Evolutionary conservation across 805 yeast species (phyloP).

Genomic region (Barnettozyma populi): DNA sequence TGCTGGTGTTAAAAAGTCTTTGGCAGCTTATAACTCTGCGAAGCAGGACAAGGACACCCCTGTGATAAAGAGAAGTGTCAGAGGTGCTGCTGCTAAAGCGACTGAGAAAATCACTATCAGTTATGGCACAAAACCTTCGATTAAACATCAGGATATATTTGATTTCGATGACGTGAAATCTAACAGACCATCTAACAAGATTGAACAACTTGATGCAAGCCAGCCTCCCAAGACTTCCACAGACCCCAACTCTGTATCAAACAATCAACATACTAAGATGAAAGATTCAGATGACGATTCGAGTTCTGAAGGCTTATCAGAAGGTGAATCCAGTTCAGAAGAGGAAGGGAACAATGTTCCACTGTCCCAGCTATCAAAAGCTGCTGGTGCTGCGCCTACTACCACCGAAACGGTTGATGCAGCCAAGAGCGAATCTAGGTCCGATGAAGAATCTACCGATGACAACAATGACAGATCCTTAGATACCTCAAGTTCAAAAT

Average conservation of each 20-base stretch:
- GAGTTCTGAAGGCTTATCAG: neutral
- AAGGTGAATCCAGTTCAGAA: constrained; percentile 2
- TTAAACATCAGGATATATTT: neutral
- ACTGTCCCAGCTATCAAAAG: neutral
- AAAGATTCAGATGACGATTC: constrained; percentile 4
- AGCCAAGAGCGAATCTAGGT: neutral
- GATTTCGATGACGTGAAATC: neutral
- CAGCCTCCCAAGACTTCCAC: neutral
- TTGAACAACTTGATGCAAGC: neutral
- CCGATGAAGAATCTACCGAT: neutral
- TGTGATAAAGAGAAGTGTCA: constrained; percentile 2
- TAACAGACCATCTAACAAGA: neutral
- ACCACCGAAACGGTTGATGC: neutral
- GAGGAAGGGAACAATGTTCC: neutral
- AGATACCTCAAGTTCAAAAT: neutral
- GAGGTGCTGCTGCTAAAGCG: constrained; percentile 13
- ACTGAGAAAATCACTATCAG: constrained; percentile 1
- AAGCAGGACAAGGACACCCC: neutral
- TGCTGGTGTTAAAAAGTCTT: constrained; percentile 8
- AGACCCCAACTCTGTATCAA: neutral
- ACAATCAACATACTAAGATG: constrained; percentile 1
- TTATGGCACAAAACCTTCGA: neutral
- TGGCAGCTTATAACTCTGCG: constrained; percentile 3
- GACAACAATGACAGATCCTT: neutral
- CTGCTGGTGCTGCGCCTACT: neutral